These are phyloP conservation scores for Toxoplasma gondii DNA, from an alignment of 169 alveolate species.

Conservation along the genomic window DNA sequence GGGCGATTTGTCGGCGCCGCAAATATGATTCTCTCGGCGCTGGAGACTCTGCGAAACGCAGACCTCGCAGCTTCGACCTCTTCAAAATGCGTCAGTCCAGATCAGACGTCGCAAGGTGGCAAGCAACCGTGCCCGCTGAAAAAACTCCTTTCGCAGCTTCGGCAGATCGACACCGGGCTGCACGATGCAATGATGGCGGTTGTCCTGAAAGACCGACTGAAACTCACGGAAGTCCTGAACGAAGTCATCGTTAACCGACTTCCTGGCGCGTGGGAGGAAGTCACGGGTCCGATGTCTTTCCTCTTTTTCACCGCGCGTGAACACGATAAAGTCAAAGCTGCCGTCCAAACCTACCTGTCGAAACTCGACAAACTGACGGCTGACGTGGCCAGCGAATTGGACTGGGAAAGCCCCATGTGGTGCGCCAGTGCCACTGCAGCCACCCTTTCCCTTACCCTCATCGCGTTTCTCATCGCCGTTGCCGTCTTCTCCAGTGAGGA, in stretches of 20 bases:
- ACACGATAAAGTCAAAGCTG: background rate
- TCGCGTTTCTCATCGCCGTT: background rate
- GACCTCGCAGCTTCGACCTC: constrained; percentile 18
- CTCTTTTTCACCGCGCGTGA: background rate
- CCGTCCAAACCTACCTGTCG: background rate
- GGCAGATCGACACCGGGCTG: background rate
- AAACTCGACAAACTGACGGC: background rate
- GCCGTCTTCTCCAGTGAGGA: background rate
- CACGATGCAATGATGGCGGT: background rate
- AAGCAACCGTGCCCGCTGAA: background rate
- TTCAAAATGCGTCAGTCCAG: background rate
- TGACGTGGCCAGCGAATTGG: background rate
- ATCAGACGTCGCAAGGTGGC: constrained; percentile 3
- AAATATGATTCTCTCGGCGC: background rate
- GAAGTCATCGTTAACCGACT: background rate
- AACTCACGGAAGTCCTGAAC: background rate
- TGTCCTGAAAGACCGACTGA: background rate
- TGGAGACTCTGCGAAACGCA: background rate
- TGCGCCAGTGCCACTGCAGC: background rate
- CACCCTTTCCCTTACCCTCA: background rate
- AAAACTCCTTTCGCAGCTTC: background rate
- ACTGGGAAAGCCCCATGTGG: constrained; percentile 6
- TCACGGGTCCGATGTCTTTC: constrained; percentile 34
- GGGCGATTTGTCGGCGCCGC: background rate
- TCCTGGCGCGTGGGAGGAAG: background rate